A percentile compares a stretch with the other conserved stretches of the same genome.
phyloP scores from a whole-genome alignment of 1,284 basidiomycete species.

The Leccinum solheimii region DNA sequence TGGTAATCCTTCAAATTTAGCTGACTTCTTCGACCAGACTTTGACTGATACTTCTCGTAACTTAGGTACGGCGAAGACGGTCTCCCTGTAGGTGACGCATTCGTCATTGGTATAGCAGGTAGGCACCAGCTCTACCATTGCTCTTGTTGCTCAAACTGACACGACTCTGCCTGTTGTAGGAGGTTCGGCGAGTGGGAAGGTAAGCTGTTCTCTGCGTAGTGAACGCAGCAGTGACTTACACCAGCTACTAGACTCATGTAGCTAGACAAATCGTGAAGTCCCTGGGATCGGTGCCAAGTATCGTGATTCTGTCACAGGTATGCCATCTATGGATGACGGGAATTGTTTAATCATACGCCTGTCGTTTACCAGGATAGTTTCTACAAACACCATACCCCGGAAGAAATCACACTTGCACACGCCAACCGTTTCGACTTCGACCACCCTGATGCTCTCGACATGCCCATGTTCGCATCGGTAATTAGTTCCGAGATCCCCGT shows the following conservation, averaged over 20 bases:
- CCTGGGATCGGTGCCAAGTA: conserved; percentile 82
- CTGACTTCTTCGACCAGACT: conserved; percentile 4
- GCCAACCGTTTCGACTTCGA: conserved; percentile 91
- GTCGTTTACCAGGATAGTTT: conserved; percentile 77
- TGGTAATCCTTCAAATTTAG: conserved; percentile 50
- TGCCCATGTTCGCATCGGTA: conserved; percentile 81
- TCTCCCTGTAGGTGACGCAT: conserved; percentile 68
- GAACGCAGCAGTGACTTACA: conserved; percentile 14
- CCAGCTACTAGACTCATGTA: conserved; percentile 74
- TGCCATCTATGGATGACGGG: conserved; percentile 6
- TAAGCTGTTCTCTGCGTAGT: conserved; percentile 33
- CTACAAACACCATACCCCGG: conserved; percentile 79
- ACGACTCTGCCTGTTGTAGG: conserved; percentile 44
- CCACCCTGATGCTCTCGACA: conserved; percentile 92
- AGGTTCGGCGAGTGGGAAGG: conserved; percentile 93
- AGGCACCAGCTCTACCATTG: conserved; percentile 45
- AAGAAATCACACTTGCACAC: conserved; percentile 81
- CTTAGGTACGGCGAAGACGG: conserved; percentile 77
- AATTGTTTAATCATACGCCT: neutral
- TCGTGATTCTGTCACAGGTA: conserved; percentile 86
- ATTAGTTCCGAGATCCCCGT: conserved; percentile 24
- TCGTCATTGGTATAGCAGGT: conserved; percentile 94
- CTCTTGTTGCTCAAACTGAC: conserved; percentile 14
- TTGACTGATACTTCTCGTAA: conserved; percentile 13
- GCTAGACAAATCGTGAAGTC: conserved; percentile 82